Conservation (phyloP, 306 rosid species). For the Cucumis hystrix region DNA sequence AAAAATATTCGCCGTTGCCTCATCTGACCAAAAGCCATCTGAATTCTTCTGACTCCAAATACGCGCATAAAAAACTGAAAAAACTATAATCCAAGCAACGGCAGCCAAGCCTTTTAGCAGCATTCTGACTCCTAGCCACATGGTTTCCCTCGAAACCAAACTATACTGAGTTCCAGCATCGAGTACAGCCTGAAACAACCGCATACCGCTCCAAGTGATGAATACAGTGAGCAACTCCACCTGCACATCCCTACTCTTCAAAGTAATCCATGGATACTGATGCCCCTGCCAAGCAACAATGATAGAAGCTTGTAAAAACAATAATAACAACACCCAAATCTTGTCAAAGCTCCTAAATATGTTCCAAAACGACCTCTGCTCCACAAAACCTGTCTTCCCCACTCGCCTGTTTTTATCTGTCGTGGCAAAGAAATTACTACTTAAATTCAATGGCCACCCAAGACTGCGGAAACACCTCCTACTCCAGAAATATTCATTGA, state of each 20-base stretch:
- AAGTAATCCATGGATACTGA: slow-evolving; percentile 40
- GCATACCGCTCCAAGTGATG: slow-evolving; percentile 67
- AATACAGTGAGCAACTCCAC: slow-evolving; percentile 63
- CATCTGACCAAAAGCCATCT: slow-evolving; percentile 41
- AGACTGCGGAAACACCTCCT: slow-evolving; percentile 62
- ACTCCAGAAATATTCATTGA: slow-evolving; percentile 86
- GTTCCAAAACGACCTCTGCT: slow-evolving; percentile 94
- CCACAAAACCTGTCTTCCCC: slow-evolving; percentile 95
- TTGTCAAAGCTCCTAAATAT: slow-evolving; percentile 74
- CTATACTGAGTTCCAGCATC: slow-evolving; percentile 96
- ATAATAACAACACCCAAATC: slow-evolving; percentile 69
- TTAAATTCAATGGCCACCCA: slow-evolving; percentile 42
- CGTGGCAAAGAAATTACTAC: slow-evolving; percentile 52
- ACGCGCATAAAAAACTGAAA: slow-evolving; percentile 48
- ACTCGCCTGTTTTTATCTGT: slow-evolving; percentile 41
- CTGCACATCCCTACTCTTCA: slow-evolving; percentile 43
- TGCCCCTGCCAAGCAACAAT: slow-evolving; percentile 67
- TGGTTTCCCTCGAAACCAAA: slow-evolving; percentile 67
- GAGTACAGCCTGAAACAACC: slow-evolving; percentile 74
- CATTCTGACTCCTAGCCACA: slow-evolving; percentile 75
- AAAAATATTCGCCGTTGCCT: slow-evolving; percentile 43
- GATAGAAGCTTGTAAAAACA: slow-evolving; percentile 67
- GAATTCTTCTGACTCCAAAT: slow-evolving; percentile 70
- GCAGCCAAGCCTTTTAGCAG: slow-evolving; percentile 58
- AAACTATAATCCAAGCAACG: slow-evolving; percentile 55